These are phyloP conservation scores for Didymella lethalis DNA, from an alignment of 2,329 filamentous ascomycete species.

Conservation along the genomic window DNA sequence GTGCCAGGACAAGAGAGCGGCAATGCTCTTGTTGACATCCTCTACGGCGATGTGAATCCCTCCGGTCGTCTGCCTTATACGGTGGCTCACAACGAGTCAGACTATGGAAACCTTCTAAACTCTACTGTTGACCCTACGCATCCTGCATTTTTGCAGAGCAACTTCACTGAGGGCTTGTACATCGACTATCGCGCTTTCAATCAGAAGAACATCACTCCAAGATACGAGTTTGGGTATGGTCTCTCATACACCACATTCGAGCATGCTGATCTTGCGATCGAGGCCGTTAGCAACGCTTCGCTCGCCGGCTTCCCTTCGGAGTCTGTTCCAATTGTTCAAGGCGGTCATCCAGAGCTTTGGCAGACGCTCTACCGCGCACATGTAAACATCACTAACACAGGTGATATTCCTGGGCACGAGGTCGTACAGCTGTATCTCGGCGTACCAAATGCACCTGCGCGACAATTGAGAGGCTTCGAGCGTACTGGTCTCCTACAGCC, in stretches of 20 bases:
- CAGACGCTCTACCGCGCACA: constrained; percentile 71
- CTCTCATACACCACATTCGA: constrained; percentile 77
- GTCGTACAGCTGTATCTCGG: constrained; percentile 75
- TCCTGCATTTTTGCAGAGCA: constrained; percentile 72
- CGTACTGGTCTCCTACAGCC: constrained; percentile 70
- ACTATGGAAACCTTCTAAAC: constrained; percentile 71
- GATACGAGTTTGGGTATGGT: constrained; percentile 82
- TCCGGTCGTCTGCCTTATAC: constrained; percentile 79
- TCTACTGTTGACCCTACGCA: constrained; percentile 51
- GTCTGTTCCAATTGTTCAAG: constrained; percentile 35
- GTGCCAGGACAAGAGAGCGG: constrained; percentile 83
- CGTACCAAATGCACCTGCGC: constrained; percentile 67
- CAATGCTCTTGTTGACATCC: constrained; percentile 76
- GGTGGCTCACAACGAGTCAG: constrained; percentile 71
- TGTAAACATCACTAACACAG: constrained; percentile 74
- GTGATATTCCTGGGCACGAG: constrained; percentile 69
- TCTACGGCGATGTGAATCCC: constrained; percentile 80
- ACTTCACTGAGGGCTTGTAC: constrained; percentile 78
- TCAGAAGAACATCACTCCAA: constrained; percentile 66
- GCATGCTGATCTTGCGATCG: constrained; percentile 69
- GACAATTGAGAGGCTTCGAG: constrained; percentile 79
- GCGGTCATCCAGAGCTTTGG: constrained; percentile 62
- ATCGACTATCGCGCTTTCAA: constrained; percentile 84
- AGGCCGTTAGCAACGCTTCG: constrained; percentile 56
- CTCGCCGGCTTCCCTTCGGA: constrained; percentile 23